Evolutionary conservation across 345 rosid species (phyloP), one percentile per base, ranked within the genome.

Genomic region (Bruguiera gymnorhiza): DNA sequence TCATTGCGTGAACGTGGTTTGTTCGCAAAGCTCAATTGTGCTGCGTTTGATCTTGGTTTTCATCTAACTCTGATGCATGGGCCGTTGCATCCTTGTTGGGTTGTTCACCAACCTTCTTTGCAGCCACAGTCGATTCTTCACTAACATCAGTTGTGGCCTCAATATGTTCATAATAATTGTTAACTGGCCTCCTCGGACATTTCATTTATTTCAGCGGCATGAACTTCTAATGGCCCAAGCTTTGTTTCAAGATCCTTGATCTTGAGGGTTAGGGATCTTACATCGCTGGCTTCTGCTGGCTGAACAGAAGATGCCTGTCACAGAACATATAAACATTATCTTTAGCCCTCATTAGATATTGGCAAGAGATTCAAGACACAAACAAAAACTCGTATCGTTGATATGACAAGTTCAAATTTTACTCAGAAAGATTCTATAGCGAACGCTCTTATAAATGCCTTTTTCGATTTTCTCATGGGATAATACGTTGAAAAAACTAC

Each of bases 191-290:
- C 48, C 5, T 18, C 19, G 58, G 66, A 34, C 51, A 66, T 43
- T 73, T 73, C 55, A 32, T 64, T 37, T 55, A 7, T 50, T 13
- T 65, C 24, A 4, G 60, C 46, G 11, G 54, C 20, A 63, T 21
- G 77, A 76, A 76, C 74, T 71, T 76, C 79, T 56, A 86, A 43
- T 34, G 90, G 86, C 68, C 86, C 89, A 69, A 89, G 84, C 82
- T 82, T 83, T 70, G 86, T 86, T 69, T 91, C 98, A 68, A 83
- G 70, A 72, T 84, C 85, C 83, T 85, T 93, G 67, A 91, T 80
- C 18, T 70, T 82, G 27, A 63, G 65, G 13, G 85, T 82, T 34
- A 93, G 68, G 52, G 91, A 66, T 72, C 94, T 89, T 56, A 83
- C 83, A 71, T 85, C 85, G 55, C 75, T 66, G 34, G 87, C 83